Conservation (phyloP, 1,284 basidiomycete species). For the Schizopora paradoxa region DNA sequence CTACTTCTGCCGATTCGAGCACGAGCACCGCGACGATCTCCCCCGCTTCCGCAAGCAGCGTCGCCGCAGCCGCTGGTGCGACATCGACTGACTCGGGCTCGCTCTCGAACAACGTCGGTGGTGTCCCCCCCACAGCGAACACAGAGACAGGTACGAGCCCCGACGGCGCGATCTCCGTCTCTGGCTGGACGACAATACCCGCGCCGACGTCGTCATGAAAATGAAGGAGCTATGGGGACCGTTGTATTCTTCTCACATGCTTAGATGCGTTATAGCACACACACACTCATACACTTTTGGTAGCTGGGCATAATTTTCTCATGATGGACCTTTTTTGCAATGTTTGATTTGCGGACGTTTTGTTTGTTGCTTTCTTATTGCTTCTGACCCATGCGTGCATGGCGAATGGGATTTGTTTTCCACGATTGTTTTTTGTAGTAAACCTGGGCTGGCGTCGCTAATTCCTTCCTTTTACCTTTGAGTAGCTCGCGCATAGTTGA, state of each 20-base stretch:
- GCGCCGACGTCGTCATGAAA: neutral
- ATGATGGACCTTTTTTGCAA: neutral
- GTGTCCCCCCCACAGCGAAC: slow-evolving; percentile 19
- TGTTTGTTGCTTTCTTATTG: neutral
- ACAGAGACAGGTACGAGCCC: slow-evolving; percentile 37
- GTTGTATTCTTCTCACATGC: neutral
- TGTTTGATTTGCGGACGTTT: neutral
- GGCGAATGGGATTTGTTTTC: too few species aligned
- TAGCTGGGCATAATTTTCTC: neutral
- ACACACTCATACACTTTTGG: neutral
- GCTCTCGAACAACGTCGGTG: slow-evolving; percentile 20
- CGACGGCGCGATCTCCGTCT: slow-evolving; percentile 32
- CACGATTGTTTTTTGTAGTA: too few species aligned
- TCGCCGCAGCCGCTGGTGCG: slow-evolving; percentile 34
- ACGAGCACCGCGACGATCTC: slow-evolving; percentile 35
- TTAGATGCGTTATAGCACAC: slow-evolving; percentile 13
- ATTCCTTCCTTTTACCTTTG: too few species aligned
- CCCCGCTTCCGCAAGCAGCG: slow-evolving; percentile 40
- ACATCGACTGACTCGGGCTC: slow-evolving; percentile 13
- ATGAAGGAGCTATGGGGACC: too few species aligned
- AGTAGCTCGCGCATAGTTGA: too few species aligned
- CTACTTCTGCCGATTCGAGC: slow-evolving; percentile 11
- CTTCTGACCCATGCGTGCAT: too few species aligned
- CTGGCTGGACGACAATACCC: slow-evolving; percentile 24
- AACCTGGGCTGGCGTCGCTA: too few species aligned